These are phyloP conservation scores for Racocetra persica DNA, from an alignment of 371 early-diverging fungal genomes.

Conservation along the genomic window DNA sequence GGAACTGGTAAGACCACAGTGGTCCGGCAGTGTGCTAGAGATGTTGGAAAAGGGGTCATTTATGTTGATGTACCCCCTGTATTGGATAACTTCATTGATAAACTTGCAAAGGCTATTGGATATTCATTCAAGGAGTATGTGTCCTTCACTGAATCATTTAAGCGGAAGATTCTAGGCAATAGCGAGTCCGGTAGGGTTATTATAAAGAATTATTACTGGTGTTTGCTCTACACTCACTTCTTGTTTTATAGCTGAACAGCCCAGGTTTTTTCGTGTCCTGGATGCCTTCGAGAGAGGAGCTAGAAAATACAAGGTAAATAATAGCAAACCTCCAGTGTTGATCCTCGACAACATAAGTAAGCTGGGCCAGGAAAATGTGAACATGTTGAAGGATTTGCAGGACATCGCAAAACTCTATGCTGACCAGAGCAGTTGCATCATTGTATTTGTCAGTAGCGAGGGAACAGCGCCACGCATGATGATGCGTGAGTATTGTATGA, in stretches of 20 bases:
- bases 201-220: slow-evolving; percentile 19
- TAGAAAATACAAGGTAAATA: slow-evolving; percentile 31
- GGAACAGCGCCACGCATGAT: slow-evolving; percentile 18
- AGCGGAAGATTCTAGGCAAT: slow-evolving; percentile 21
- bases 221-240: slow-evolving; percentile 29
- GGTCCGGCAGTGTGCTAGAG: slow-evolving; percentile 19
- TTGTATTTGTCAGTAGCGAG: slow-evolving; percentile 41
- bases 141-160: slow-evolving; percentile 23
- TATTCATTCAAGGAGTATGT: slow-evolving; percentile 7
- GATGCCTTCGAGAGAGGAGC: slow-evolving; percentile 26
- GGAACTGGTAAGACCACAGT: slow-evolving; percentile 39
- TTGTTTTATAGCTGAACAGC: slow-evolving; percentile 35
- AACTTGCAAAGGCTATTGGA: slow-evolving; percentile 31
- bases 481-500: slow-evolving; percentile 37
- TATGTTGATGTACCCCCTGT: slow-evolving; percentile 23
- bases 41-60: slow-evolving; percentile 31
- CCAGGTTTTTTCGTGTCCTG: slow-evolving; percentile 12
- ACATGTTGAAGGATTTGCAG: slow-evolving; percentile 25
- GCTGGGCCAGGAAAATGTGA: slow-evolving; percentile 17
- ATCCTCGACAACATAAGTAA: slow-evolving; percentile 41
- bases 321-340: slow-evolving; percentile 38
- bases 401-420: slow-evolving; percentile 33
- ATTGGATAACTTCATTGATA: slow-evolving; percentile 34
- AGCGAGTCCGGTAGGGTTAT: slow-evolving; percentile 12
- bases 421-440: slow-evolving; percentile 21